Evolutionary conservation across 2,329 filamentous ascomycete species (phyloP).

Genomic region (Fusarium tupiense): DNA sequence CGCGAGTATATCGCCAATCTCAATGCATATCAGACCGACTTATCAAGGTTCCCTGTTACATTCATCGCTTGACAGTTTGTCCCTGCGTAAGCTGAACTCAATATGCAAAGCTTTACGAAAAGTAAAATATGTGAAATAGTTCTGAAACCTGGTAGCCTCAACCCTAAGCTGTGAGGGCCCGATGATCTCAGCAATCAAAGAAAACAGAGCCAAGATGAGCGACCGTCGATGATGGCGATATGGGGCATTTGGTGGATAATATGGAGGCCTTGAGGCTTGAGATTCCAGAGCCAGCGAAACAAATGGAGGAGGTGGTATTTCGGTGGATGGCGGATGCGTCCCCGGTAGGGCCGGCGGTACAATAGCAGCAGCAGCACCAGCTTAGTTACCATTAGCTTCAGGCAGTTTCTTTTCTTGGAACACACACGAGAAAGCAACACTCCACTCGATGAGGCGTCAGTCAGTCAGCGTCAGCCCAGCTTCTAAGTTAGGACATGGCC

Average conservation of each 20-base stretch:
- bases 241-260: constrained; percentile 22
- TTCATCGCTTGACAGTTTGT: neutral
- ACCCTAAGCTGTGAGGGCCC: neutral
- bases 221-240: constrained; percentile 17
- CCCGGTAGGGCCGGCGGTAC: constrained; percentile 21
- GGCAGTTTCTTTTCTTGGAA: constrained; percentile 34
- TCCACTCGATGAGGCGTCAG: constrained; percentile 14
- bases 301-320: constrained; percentile 25
- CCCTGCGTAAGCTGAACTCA: constrained; percentile 29
- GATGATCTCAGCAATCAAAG: neutral
- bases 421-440: constrained; percentile 17
- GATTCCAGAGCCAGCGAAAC: constrained; percentile 23
- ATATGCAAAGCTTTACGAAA: constrained; percentile 4
- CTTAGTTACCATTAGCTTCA: neutral
- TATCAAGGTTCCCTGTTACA: neutral
- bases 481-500: constrained; percentile 1
- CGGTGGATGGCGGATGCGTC: constrained; percentile 24
- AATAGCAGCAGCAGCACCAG: neutral
- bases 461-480: constrained; percentile 27
- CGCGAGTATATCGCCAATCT: constrained; percentile 4
- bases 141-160: neutral
- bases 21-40: neutral
- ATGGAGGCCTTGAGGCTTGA: neutral
- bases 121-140: neutral
- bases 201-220: neutral